Percentiles rank a stretch among this genome's conserved stretches.
These are phyloP conservation scores for Exophiala viscosa DNA, from an alignment of 2,329 filamentous ascomycete genomes.

Conservation along the genomic window DNA sequence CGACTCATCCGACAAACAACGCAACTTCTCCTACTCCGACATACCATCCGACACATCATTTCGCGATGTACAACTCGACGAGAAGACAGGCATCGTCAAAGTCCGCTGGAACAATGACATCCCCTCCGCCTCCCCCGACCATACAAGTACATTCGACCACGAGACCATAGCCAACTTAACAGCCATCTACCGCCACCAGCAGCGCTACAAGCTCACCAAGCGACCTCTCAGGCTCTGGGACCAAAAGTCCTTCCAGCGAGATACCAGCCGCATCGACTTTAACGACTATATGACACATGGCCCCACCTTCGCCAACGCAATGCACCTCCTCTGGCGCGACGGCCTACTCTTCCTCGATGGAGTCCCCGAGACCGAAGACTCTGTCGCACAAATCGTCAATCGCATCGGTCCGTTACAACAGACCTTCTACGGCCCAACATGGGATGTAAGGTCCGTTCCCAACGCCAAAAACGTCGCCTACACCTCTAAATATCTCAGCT, in stretches of 20 bases:
- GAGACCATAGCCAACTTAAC: conserved; percentile 9
- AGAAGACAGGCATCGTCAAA: conserved; percentile 46
- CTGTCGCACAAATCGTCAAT: conserved; percentile 65
- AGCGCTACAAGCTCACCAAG: conserved; percentile 38
- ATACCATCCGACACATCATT: conserved; percentile 52
- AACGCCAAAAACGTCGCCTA: conserved; percentile 89
- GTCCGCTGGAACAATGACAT: conserved; percentile 62
- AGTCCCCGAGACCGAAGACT: conserved; percentile 64
- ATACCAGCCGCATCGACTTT: conserved; percentile 61
- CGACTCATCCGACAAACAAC: conserved; percentile 58
- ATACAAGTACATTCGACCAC: conserved; percentile 21
- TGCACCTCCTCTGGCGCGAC: conserved; percentile 60
- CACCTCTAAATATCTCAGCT: conserved; percentile 73
- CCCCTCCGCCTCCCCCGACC: conserved; percentile 32
- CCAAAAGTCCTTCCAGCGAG: conserved; percentile 42
- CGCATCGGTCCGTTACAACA: conserved; percentile 75
- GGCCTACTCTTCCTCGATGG: conserved; percentile 74
- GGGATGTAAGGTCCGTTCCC: conserved; percentile 80
- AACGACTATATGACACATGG: conserved; percentile 65
- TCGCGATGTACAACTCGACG: conserved; percentile 35
- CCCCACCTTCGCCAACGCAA: conserved; percentile 55
- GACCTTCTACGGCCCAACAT: conserved; percentile 88
- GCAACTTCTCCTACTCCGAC: conserved; percentile 62
- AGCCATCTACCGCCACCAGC: conserved; percentile 19
- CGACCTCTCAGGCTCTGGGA: conserved; percentile 34